Evolutionary conservation across 441 rosid genomes (phyloP), one percentile per base, ranked within the genome.

Genomic region (Omphalea diandra): DNA sequence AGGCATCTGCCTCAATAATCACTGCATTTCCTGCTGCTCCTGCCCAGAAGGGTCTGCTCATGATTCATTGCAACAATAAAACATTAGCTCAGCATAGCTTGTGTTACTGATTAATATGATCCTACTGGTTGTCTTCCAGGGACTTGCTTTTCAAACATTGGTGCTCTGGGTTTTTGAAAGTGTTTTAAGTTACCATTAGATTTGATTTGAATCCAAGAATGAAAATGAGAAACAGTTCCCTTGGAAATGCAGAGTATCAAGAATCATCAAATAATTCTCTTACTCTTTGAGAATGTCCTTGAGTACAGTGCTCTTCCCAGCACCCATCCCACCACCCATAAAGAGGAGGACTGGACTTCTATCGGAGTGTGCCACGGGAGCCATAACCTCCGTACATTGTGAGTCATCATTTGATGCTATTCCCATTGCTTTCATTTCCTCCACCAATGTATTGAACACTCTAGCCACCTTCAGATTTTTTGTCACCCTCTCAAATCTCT

Each of bases 311-410:
- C 97, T 94, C 80, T 92, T 94, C 36, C 98, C 98, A 31, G 98
- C 98, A 73, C 98, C 98, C 97, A 94, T 94, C 17, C 98, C 98
- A 44, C 97, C 98, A 1, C 97, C 98, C 97, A 94, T 92, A 74
- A 94, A 77, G 35, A n/a, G n/a, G n/a, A 94, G 87, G 72, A 94
- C 97, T 0, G 98, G 99, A 75, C 98, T 94, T 69, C 99, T 77
- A 72, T 94, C 86, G 29, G 91, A 73, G 76, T 86, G 97, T 44
- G 97, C 97, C 69, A 94, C 91, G 2, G 99, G 99, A 71, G 97
- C 97, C 99, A 94, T 90, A 57, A 94, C 96, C 71, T 94, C 97
- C 17, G 97, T 94, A 78, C 98, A 94, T 64, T 71, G 84, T 0
- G 92, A 91, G 77, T 94, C 98, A 80, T 91, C 97, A 24, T 27